A percentile compares a stretch with the other conserved stretches of the same genome.
Conservation (phyloP, 179 eudicot genomes). For the Camellia oleifera region DNA sequence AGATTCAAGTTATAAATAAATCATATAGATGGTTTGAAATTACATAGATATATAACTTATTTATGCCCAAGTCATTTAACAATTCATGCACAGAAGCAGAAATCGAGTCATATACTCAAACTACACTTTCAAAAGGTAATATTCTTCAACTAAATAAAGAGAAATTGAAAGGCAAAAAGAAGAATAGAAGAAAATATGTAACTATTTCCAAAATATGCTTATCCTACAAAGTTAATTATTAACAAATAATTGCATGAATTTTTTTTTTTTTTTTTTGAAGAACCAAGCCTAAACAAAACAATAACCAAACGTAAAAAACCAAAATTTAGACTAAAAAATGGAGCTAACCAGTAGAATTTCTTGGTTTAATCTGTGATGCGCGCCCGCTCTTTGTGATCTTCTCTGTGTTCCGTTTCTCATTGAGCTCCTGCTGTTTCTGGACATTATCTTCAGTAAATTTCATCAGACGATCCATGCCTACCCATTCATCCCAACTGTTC, state of each 20-base stretch:
- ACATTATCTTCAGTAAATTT: constrained; percentile 55
- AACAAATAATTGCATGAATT: neutral
- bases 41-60: neutral
- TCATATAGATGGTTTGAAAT: neutral
- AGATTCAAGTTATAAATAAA: neutral
- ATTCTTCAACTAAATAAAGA: neutral
- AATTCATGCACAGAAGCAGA: constrained; percentile 8
- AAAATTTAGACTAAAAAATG: neutral
- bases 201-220: neutral
- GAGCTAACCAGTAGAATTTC: constrained; percentile 35
- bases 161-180: neutral
- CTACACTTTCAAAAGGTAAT: neutral
- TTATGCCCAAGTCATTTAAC: neutral
- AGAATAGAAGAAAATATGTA: neutral
- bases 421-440: constrained; percentile 30
- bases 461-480: constrained; percentile 46
- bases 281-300: neutral
- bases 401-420: constrained; percentile 26
- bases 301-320: neutral
- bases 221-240: too few species aligned
- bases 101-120: neutral
- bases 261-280: neutral
- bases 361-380: constrained; percentile 28
- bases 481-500: constrained; percentile 91
- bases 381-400: constrained; percentile 37